Conservation (phyloP, 495 filamentous ascomycete genomes). For the Bryoglossum gracile region DNA sequence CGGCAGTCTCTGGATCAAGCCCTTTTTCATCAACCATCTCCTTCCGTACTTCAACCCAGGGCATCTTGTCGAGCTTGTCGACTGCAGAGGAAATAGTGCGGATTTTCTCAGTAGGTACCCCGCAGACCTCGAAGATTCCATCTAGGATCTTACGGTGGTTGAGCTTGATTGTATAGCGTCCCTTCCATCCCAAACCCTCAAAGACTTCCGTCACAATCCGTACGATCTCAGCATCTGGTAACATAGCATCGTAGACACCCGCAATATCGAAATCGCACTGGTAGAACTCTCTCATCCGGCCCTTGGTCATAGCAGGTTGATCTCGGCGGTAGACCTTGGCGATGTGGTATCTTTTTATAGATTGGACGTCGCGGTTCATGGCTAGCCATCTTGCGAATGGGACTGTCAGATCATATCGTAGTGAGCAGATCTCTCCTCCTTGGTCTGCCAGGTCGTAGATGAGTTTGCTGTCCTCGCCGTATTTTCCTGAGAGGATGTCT, state of each 20-base stretch:
- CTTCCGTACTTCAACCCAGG: conserved; percentile 82
- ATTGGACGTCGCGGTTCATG: conserved; percentile 67
- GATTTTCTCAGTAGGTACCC: conserved; percentile 80
- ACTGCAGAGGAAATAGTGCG: conserved; percentile 83
- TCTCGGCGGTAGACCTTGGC: conserved; percentile 82
- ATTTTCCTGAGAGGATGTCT: conserved; percentile 78
- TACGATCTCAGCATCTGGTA: conserved; percentile 91
- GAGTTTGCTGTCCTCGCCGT: conserved; percentile 86
- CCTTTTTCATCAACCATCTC: conserved; percentile 95
- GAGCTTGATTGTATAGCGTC: conserved; percentile 73
- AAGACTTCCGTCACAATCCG: conserved; percentile 82
- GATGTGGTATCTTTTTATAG: conserved; percentile 83
- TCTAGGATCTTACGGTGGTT: conserved; percentile 95
- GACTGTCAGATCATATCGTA: conserved; percentile 91
- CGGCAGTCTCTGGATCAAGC: conserved; percentile 62
- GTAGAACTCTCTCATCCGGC: conserved; percentile 93
- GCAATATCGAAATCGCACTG: conserved; percentile 98
- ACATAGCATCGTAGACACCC: conserved; percentile 83
- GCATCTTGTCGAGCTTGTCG: conserved; percentile 91
- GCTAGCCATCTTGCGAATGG: conserved; percentile 82
- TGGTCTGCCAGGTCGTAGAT: conserved; percentile 85
- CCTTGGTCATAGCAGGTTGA: conserved; percentile 75
- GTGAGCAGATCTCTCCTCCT: conserved; percentile 74
- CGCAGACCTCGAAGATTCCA: conserved; percentile 83
- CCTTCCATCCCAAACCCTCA: conserved; percentile 66